A percentile compares a stretch with the other conserved stretches of the same genome.
phyloP scores from a whole-genome alignment of 1,284 basidiomycete genomes.

The Retiboletus flavoniger region DNA sequence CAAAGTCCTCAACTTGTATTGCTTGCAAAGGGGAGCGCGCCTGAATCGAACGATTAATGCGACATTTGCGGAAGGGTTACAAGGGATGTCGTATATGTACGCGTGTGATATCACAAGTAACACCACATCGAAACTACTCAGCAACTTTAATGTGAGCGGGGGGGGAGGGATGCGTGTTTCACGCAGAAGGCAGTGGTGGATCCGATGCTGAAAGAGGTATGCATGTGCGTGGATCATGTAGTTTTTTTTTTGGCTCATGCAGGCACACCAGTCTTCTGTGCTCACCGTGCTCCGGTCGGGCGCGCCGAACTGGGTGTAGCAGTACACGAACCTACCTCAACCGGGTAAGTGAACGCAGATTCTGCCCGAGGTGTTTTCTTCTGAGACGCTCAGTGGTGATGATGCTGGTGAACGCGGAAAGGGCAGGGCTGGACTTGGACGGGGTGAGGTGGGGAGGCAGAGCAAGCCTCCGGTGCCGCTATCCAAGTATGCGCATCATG shows the following conservation, averaged over 20 bases:
- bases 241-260: constrained; percentile 55
- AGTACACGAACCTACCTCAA: constrained; percentile 46
- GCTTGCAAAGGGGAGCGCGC: too few species aligned
- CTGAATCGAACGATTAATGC: too few species aligned
- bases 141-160: constrained; percentile 54
- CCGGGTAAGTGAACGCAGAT: constrained; percentile 67
- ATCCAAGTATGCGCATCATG: constrained; percentile 72
- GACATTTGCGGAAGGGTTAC: too few species aligned
- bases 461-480: constrained; percentile 39
- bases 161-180: constrained; percentile 67
- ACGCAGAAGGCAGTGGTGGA: constrained; percentile 72
- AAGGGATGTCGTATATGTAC: constrained; percentile 47
- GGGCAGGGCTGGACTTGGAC: background rate
- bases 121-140: constrained; percentile 58
- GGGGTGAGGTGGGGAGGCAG: constrained; percentile 3
- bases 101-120: constrained; percentile 61
- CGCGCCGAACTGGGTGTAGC: constrained; percentile 62
- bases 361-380: constrained; percentile 34
- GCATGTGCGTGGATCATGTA: constrained; percentile 54
- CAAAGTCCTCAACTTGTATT: background rate
- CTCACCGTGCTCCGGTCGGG: constrained; percentile 48
- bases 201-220: constrained; percentile 60
- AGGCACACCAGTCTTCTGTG: constrained; percentile 39
- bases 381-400: background rate
- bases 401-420: constrained; percentile 3